A percentile compares a stretch with the other conserved stretches of the same genome.
These are phyloP conservation scores for Sonneratia alba DNA, from an alignment of 345 rosid species.

Conservation along the genomic window DNA sequence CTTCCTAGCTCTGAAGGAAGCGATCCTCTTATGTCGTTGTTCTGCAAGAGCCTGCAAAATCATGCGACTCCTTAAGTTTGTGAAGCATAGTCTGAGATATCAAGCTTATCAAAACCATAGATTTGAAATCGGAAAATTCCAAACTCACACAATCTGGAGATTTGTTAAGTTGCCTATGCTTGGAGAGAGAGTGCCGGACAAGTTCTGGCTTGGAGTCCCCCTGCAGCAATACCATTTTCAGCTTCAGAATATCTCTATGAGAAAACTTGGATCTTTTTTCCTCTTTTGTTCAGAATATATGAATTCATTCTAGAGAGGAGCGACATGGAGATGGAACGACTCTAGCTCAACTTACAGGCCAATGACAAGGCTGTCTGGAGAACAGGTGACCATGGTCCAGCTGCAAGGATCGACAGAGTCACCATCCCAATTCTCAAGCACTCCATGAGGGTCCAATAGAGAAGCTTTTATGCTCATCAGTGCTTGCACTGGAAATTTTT, in stretches of 20 bases:
- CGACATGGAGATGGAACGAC: neutral
- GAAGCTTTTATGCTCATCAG: conserved; percentile 15
- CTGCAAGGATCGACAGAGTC: conserved; percentile 20
- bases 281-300: neutral
- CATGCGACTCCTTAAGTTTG: neutral
- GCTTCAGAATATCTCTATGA: neutral
- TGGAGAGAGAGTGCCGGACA: conserved; percentile 19
- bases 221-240: conserved; percentile 5
- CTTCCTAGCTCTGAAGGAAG: conserved; percentile 68
- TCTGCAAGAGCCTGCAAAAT: conserved; percentile 32
- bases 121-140: neutral
- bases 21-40: conserved; percentile 81
- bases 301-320: neutral
- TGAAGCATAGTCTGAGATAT: neutral
- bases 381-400: conserved; percentile 21
- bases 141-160: conserved; percentile 15
- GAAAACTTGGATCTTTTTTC: neutral
- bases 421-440: conserved; percentile 18
- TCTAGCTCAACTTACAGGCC: conserved; percentile 12
- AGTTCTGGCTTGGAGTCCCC: conserved; percentile 16
- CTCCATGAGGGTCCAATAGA: conserved; percentile 12
- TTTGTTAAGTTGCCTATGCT: conserved; percentile 19
- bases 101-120: neutral
- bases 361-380: conserved; percentile 14
- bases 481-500: conserved; percentile 13